phyloP scores from a whole-genome alignment of 495 filamentous ascomycete species.

The Podospora pseudoanserina region DNA sequence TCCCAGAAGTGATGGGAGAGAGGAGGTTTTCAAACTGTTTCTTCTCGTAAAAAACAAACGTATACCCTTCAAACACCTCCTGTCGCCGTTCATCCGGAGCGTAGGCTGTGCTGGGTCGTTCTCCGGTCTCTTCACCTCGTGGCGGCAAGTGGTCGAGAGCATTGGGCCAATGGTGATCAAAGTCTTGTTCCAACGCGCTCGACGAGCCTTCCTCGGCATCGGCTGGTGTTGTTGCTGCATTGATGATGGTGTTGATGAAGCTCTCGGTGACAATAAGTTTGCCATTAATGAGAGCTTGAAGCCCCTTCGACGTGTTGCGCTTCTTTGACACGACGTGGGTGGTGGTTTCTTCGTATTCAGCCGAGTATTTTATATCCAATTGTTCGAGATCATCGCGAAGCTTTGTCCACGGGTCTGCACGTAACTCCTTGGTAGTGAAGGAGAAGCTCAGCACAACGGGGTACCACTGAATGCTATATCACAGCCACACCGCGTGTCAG shows the following conservation, averaged over 20 bases:
- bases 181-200: constrained; percentile 76
- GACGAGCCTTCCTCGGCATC: constrained; percentile 52
- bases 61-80: constrained; percentile 80
- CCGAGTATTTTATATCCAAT: constrained; percentile 80
- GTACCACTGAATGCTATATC: constrained; percentile 63
- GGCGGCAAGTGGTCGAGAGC: constrained; percentile 66
- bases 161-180: constrained; percentile 77
- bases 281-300: constrained; percentile 85
- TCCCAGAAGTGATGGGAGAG: constrained; percentile 68
- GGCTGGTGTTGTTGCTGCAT: constrained; percentile 59
- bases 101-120: constrained; percentile 60
- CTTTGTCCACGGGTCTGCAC: constrained; percentile 61
- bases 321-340: constrained; percentile 89
- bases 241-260: constrained; percentile 64
- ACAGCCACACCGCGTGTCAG: neutral
- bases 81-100: constrained; percentile 61
- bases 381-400: constrained; percentile 66
- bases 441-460: constrained; percentile 79
- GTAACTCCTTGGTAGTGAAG: constrained; percentile 69
- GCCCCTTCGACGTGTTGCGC: constrained; percentile 78
- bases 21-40: constrained; percentile 76
- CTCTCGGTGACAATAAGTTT: constrained; percentile 74
- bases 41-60: constrained; percentile 79
- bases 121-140: constrained; percentile 66
- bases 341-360: constrained; percentile 67